Base-by-base conservation (phyloP, 2,329 filamentous ascomycete species). In the Magnaporthales sp. region DNA sequence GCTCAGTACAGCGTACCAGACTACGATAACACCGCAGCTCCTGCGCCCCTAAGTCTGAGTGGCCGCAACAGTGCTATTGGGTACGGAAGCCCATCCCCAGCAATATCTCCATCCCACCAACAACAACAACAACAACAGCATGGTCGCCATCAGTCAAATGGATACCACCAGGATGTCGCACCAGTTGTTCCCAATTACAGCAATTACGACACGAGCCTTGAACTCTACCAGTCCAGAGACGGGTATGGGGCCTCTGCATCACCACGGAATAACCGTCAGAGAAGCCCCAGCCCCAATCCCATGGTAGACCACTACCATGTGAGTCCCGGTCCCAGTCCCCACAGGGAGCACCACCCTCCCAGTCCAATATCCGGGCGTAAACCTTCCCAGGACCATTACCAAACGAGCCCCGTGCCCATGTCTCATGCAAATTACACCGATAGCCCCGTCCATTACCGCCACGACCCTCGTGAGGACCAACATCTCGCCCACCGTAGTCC, bases 21-120 rank as follows among this genome's bases (percentile, higher is more conserved):
- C 2, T 82, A 80, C 67, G 76, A 80, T 13, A 72, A 75, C 38
- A 74, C 71, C 3, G 72, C 78, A 1, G 81, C 76, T 26, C 79
- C 82, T 13, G 80, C 81, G 1, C 80, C 83, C 1, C 72, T 84
- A 65, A 80, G 77, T 66, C 68, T 84, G n/a, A 75, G 75, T 24
- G 73, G 76, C 13, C 75, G 77, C 56, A 77, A 74, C 69, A 74
- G 73, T 9, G 73, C 72, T 15, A 72, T 76, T 26, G 71, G 72
- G 30, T 74, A 75, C 3, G 68, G 68, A 38, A 64, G 46, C 29
- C 22, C 66, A 29, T 64, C 69, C 19, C 62, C 64, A 19, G 67
- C 62, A 29, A 60, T 70, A 24, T 26, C 22, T n/a, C 22, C 24
- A 27, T 58, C 54, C 22, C 24, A 24, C 54, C 26, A 51, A 5